These are phyloP conservation scores for Nepenthes gracilis DNA, from an alignment of 148 eudicot genomes.

Conservation along the genomic window DNA sequence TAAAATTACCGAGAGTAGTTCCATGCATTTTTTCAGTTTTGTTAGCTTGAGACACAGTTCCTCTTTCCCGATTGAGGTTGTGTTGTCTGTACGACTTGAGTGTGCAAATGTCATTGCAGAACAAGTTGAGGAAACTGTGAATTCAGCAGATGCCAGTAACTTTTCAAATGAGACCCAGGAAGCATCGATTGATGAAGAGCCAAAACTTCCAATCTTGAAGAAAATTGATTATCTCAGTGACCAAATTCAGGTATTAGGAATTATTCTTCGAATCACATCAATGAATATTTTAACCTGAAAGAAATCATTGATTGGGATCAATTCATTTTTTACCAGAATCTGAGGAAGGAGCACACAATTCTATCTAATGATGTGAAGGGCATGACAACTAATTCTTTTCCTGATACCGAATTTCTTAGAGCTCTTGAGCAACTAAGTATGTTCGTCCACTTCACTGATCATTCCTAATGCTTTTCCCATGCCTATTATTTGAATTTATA, in stretches of 20 bases:
- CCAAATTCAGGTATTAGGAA: conserved; percentile 38
- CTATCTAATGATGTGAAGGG: conserved; percentile 62
- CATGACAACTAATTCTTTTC: conserved; percentile 40
- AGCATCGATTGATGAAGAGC: conserved; percentile 33
- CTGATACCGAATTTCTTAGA: conserved; percentile 50
- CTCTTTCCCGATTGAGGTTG: neutral
- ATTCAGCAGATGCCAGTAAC: conserved; percentile 21
- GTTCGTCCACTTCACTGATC: conserved; percentile 4
- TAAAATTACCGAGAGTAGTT: neutral
- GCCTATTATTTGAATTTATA: neutral
- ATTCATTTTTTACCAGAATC: conserved; percentile 26
- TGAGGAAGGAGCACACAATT: conserved; percentile 57
- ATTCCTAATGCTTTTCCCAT: neutral
- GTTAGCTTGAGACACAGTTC: neutral
- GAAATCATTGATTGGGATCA: neutral
- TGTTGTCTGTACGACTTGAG: conserved; percentile 1
- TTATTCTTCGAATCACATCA: neutral
- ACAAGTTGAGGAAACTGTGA: conserved; percentile 17
- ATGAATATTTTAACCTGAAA: neutral
- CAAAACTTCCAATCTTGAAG: conserved; percentile 57
- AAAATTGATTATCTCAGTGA: conserved; percentile 47
- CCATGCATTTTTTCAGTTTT: neutral
- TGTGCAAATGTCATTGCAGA: conserved; percentile 21
- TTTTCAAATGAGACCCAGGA: conserved; percentile 23
- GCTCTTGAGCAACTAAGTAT: conserved; percentile 68